phyloP scores from a whole-genome alignment of 2,329 filamentous ascomycete genomes.

The Colletotrichum higginsianum region DNA sequence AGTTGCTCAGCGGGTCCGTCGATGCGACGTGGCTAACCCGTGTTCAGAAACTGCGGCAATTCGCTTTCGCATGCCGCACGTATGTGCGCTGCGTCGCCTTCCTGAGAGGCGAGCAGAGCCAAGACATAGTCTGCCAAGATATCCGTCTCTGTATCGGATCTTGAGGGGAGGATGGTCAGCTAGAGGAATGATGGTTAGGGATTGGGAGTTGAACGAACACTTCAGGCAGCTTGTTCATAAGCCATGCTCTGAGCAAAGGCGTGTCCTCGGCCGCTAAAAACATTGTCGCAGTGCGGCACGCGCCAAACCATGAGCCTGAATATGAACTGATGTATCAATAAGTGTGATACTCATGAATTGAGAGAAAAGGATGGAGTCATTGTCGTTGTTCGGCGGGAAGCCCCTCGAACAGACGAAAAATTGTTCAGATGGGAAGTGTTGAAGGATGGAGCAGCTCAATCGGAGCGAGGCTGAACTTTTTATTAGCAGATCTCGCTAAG shows the following conservation, averaged over 20 bases:
- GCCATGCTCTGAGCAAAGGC: slow-evolving; percentile 80
- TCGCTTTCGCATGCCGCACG: slow-evolving; percentile 78
- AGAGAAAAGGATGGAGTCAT: slow-evolving; percentile 24
- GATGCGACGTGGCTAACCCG: slow-evolving; percentile 62
- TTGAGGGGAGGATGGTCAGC: slow-evolving; percentile 50
- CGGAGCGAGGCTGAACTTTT: slow-evolving; percentile 36
- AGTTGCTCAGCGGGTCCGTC: not conserved
- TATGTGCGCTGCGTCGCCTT: slow-evolving; percentile 75
- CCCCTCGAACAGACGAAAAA: slow-evolving; percentile 34
- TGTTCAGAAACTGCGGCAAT: slow-evolving; percentile 81
- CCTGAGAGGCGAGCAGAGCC: slow-evolving; percentile 77
- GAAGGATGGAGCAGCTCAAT: not conserved
- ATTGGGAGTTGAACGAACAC: slow-evolving; percentile 32
- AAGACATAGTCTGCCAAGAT: slow-evolving; percentile 90
- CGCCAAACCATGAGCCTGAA: not conserved
- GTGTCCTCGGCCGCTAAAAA: slow-evolving; percentile 75
- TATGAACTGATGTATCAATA: slow-evolving; percentile 30
- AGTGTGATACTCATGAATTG: slow-evolving; percentile 33
- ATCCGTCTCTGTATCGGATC: slow-evolving; percentile 84
- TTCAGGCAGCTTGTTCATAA: slow-evolving; percentile 68
- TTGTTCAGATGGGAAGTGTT: slow-evolving; percentile 11
- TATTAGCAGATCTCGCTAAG: slow-evolving; percentile 37
- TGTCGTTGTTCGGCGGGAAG: slow-evolving; percentile 33
- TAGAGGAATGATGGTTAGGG: not conserved
- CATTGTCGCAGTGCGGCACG: slow-evolving; percentile 59